Evolutionary conservation across 768 basidiomycete genomes (phyloP), one percentile per base, ranked within the genome.

Genomic region (Melanogaster broomeanus): DNA sequence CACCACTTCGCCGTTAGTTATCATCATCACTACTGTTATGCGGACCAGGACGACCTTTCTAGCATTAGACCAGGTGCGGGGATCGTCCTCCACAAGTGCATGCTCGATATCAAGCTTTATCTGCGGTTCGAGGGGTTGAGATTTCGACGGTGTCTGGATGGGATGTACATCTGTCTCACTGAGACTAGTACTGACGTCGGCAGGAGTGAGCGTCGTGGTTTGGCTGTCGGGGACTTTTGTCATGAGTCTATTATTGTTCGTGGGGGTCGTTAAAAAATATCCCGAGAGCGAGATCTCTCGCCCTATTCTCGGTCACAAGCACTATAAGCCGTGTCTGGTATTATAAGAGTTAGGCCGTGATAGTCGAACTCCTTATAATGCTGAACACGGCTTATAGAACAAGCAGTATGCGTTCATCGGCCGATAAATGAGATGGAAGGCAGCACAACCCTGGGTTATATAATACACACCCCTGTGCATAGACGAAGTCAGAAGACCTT

Each of bases 41-140:
- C 15, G 25, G 22, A 25, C 19, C 9, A 45, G 25, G 45, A 53
- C 16, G 18, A 84, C 86, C 76, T 88, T 88, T 56, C 78, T 75
- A 22, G 76, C 45, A 37, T 64, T 55, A 7, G 82, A 78, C 86
- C 86, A 88, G 49, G 62, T 59, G 34, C 86, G 77, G 1, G 86
- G 86, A 65, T 88, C 86, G 56, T 88, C 77, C 10, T 72, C 66
- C 12, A 88, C 85, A 18, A 52, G 19, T 6, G 61, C 65, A 48
- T 74, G 74, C 47, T 74, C 74, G 18, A 74, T 74, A 40, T 74
- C 75, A 19, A 46, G 53, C 40, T 60, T 55, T 31, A 37, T 19
- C 12, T 37, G 21, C 18, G 22, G 24, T 15, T 49, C 47, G 10
- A 51, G 35, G 27, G 42, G 25, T 1, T 44, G 39, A 11, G 45